Conservation (phyloP, 2,329 filamentous ascomycete genomes). For the Talaromyces sp. region DNA sequence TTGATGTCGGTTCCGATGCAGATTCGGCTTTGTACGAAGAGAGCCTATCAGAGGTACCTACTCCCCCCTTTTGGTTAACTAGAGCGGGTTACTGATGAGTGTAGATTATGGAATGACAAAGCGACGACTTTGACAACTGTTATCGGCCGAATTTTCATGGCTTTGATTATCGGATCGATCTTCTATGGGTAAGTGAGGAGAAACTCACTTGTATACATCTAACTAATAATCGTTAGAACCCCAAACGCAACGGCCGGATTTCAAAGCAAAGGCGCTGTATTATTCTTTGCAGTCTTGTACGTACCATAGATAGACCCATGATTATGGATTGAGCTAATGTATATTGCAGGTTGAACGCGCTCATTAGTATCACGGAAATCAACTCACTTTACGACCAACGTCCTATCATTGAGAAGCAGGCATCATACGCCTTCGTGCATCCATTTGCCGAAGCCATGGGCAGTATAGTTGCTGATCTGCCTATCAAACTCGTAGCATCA, state of each 20-base stretch:
- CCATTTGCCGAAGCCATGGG: constrained; percentile 81
- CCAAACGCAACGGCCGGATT: constrained; percentile 63
- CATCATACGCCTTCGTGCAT: constrained; percentile 83
- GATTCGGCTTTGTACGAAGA: constrained; percentile 54
- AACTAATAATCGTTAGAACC: constrained; percentile 1
- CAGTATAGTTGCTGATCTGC: constrained; percentile 82
- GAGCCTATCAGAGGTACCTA: constrained; percentile 16
- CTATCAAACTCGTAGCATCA: constrained; percentile 72
- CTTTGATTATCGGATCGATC: constrained; percentile 68
- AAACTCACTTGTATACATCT: background rate
- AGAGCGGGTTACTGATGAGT: background rate
- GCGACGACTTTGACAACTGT: constrained; percentile 66
- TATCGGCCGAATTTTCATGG: constrained; percentile 64
- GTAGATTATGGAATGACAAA: constrained; percentile 61
- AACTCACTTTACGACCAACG: constrained; percentile 84
- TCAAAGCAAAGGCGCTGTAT: constrained; percentile 70
- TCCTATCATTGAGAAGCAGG: constrained; percentile 88
- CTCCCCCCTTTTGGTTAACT: background rate
- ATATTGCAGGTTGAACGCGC: constrained; percentile 47
- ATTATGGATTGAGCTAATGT: background rate
- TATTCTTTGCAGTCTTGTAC: constrained; percentile 85
- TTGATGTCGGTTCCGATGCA: constrained; percentile 76
- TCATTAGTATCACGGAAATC: constrained; percentile 69
- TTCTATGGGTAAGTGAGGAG: constrained; percentile 53
- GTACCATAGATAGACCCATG: background rate